Evolutionary conservation across 768 basidiomycete genomes (phyloP).

Genomic region (Podaxis rugospora): DNA sequence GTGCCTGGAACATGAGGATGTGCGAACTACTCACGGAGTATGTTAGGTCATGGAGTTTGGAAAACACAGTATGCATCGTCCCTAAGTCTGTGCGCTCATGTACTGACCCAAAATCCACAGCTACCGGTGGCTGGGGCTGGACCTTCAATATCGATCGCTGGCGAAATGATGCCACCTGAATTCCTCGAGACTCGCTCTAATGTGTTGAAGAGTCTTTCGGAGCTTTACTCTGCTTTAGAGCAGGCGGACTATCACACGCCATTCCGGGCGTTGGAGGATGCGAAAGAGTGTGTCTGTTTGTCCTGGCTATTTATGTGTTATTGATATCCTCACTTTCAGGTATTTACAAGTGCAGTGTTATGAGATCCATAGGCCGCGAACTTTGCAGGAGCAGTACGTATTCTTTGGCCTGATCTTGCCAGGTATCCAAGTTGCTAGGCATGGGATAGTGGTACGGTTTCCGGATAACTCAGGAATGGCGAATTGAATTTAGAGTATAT

Average conservation of each 20-base stretch:
- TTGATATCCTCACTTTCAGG: background rate
- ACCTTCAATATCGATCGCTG: background rate
- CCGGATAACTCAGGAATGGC: too few relatives aligned
- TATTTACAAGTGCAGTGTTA: background rate
- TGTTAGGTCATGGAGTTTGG: background rate
- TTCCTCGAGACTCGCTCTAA: background rate
- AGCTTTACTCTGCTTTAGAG: background rate
- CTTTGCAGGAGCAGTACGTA: background rate
- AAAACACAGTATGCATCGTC: background rate
- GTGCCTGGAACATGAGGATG: background rate
- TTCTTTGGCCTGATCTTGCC: background rate
- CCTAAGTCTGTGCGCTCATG: background rate
- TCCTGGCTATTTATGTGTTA: background rate
- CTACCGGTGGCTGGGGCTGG: background rate
- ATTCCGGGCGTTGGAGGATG: background rate
- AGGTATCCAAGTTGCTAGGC: background rate
- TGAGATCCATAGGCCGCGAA: background rate
- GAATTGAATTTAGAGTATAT: too few relatives aligned
- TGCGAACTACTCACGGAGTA: background rate
- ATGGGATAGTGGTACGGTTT: background rate
- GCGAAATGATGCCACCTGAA: background rate
- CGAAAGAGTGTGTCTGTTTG: background rate
- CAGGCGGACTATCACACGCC: background rate
- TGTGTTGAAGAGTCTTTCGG: background rate
- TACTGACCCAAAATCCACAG: background rate